These are phyloP conservation scores for Phytophthora colocasiae DNA, from an alignment of 352 stramenopile genomes.

Conservation along the genomic window DNA sequence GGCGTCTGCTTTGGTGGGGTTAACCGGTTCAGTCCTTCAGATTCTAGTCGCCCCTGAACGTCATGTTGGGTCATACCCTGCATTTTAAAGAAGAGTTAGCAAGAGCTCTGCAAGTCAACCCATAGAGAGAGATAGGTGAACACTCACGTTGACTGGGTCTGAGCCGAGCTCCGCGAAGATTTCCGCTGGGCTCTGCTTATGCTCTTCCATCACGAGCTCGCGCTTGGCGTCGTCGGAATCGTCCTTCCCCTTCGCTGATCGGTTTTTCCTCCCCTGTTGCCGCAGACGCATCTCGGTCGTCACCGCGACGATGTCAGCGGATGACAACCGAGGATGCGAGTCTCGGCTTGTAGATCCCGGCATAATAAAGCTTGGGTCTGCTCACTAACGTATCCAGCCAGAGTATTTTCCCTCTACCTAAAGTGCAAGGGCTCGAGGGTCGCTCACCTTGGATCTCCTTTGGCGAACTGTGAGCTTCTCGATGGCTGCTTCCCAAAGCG, in stretches of 20 bases:
- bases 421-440: conserved; percentile 36
- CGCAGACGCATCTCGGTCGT: conserved; percentile 83
- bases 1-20: conserved; percentile 77
- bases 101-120: background rate
- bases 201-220: conserved; percentile 84
- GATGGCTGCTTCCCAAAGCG: conserved; percentile 15
- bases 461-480: background rate
- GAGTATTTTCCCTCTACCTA: conserved; percentile 11
- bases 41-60: conserved; percentile 62
- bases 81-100: conserved; percentile 6
- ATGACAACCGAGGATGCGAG: conserved; percentile 68
- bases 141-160: conserved; percentile 55
- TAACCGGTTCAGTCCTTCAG: conserved; percentile 69
- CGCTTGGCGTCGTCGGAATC: conserved; percentile 74
- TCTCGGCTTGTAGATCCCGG: conserved; percentile 35
- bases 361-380: conserved; percentile 25
- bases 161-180: conserved; percentile 71
- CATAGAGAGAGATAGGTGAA: background rate
- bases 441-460: conserved; percentile 24
- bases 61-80: conserved; percentile 72
- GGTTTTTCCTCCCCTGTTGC: conserved; percentile 59
- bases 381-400: conserved; percentile 10
- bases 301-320: conserved; percentile 85
- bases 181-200: conserved; percentile 76
- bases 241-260: conserved; percentile 60